Evolutionary conservation across 2,329 filamentous ascomycete species (phyloP).

Genomic region (Fusarium goolgardi): DNA sequence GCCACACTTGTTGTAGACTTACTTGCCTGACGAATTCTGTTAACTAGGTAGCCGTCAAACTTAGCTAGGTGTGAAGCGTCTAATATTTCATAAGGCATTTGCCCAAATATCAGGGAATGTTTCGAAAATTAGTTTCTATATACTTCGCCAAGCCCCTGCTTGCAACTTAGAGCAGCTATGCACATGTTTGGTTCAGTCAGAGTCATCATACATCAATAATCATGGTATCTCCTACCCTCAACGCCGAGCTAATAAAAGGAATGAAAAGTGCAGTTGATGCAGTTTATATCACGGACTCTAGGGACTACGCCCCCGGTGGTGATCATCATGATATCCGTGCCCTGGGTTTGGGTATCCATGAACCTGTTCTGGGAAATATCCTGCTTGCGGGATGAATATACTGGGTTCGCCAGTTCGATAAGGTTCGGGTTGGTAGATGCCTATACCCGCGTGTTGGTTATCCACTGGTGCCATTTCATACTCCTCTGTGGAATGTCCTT

Average conservation of each 20-base stretch:
- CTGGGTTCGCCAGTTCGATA: constrained; percentile 9
- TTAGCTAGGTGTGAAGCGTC: background rate
- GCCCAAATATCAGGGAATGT: background rate
- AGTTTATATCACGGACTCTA: background rate
- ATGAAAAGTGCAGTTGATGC: background rate
- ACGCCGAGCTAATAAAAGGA: constrained; percentile 26
- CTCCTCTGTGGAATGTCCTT: background rate
- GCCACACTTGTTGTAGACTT: background rate
- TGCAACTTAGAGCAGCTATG: background rate
- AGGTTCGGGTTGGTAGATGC: constrained; percentile 1
- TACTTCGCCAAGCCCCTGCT: background rate
- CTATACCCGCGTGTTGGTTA: background rate
- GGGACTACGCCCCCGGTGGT: constrained; percentile 5
- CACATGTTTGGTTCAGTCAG: background rate
- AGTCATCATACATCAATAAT: constrained; percentile 21
- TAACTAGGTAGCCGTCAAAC: background rate
- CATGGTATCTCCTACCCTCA: constrained; percentile 26
- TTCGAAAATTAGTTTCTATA: constrained; percentile 2
- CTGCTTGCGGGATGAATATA: background rate
- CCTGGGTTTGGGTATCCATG: background rate
- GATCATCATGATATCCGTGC: constrained; percentile 15
- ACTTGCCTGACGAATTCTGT: background rate
- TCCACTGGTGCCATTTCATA: constrained; percentile 14
- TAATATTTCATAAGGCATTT: too few relatives aligned
- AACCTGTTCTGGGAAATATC: background rate